phyloP scores from a whole-genome alignment of 768 basidiomycete genomes.

The Boletus insuetus region DNA sequence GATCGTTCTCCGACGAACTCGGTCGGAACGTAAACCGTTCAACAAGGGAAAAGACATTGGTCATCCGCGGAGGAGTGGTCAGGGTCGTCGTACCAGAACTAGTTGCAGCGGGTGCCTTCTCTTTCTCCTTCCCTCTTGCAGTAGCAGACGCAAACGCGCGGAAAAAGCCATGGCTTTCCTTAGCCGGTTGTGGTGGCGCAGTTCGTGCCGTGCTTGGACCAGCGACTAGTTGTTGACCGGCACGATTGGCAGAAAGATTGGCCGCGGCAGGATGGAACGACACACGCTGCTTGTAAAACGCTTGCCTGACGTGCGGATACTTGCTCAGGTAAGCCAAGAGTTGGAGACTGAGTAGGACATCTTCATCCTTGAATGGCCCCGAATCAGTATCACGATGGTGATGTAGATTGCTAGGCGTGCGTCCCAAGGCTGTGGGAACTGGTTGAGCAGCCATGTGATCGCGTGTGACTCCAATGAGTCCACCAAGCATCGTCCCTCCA shows the following conservation, averaged over 20 bases:
- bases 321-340: constrained; percentile 95
- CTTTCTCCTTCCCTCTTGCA: constrained; percentile 50
- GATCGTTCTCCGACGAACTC: constrained; percentile 72
- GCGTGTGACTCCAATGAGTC: constrained; percentile 9
- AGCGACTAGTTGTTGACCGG: constrained; percentile 23
- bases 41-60: constrained; percentile 94
- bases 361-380: constrained; percentile 90
- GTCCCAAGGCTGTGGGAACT: constrained; percentile 18
- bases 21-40: constrained; percentile 96
- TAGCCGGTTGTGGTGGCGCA: constrained; percentile 18
- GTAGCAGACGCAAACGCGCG: constrained; percentile 43
- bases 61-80: constrained; percentile 44
- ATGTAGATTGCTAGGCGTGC: constrained; percentile 33
- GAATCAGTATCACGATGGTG: constrained; percentile 40
- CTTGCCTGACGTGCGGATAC: constrained; percentile 94
- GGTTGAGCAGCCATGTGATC: constrained; percentile 16
- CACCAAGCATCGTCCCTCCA: constrained; percentile 17
- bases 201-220: constrained; percentile 25
- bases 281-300: constrained; percentile 86
- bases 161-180: constrained; percentile 43
- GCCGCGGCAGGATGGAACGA: constrained; percentile 79
- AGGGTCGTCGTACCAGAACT: constrained; percentile 11
- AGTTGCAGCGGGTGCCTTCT: constrained; percentile 24
- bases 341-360: constrained; percentile 86
- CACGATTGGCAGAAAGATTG: constrained; percentile 34